Conservation (phyloP, 495 filamentous ascomycete genomes). For the Halenospora varia region DNA sequence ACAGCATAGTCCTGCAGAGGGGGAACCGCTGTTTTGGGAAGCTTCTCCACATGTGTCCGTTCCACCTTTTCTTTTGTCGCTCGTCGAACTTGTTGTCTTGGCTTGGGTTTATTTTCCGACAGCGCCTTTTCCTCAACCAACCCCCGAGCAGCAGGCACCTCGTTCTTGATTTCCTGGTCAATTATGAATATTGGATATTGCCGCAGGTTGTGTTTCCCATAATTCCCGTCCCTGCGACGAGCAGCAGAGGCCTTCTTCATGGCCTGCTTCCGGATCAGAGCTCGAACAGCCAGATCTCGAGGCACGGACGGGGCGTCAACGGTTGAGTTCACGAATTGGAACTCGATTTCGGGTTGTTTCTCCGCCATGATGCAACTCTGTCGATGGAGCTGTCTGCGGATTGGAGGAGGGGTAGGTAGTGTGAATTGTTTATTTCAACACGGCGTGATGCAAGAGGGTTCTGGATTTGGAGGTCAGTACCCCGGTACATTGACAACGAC, state of each 20-base stretch:
- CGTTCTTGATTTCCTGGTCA: background rate
- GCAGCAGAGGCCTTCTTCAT: slow-evolving; percentile 33
- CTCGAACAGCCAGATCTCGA: slow-evolving; percentile 22
- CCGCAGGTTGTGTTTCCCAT: slow-evolving; percentile 29
- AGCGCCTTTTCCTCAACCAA: background rate
- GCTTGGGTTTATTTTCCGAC: background rate
- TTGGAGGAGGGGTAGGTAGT: background rate
- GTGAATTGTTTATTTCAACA: background rate
- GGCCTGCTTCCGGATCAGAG: slow-evolving; percentile 33
- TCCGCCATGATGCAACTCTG: slow-evolving; percentile 2
- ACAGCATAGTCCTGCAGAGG: background rate
- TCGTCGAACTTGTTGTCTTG: background rate
- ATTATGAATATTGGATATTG: slow-evolving; percentile 27
- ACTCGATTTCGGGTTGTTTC: slow-evolving; percentile 10
- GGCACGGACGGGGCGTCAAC: slow-evolving; percentile 22
- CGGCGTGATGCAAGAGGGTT: no score
- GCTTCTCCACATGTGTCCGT: background rate
- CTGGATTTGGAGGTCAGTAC: no score
- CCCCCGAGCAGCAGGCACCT: background rate
- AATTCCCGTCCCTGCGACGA: slow-evolving; percentile 23
- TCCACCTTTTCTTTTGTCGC: background rate
- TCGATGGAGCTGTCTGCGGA: background rate
- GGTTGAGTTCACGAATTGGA: slow-evolving; percentile 28
- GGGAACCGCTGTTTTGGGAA: background rate
- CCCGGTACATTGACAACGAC: no score